A percentile compares a stretch with the other conserved stretches of the same genome.
phyloP scores from a whole-genome alignment of 2,329 filamentous ascomycete species.

The Knoxdaviesia capensis region DNA sequence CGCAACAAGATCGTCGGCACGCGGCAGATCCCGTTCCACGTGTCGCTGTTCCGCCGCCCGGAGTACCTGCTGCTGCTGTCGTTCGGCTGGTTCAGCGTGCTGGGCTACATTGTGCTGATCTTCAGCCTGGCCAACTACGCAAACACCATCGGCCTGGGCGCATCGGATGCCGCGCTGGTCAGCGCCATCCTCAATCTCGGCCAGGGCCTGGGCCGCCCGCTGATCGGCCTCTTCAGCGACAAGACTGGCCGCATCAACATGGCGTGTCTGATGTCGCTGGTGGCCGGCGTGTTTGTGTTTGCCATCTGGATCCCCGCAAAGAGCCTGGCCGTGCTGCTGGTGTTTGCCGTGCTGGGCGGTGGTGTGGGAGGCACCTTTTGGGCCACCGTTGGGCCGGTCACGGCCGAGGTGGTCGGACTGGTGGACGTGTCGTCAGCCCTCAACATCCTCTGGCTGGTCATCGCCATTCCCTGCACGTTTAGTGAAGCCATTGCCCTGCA shows the following conservation, averaged over 20 bases:
- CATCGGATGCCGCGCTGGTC: conserved; percentile 48
- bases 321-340: conserved; percentile 42
- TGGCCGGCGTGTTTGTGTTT: conserved; percentile 43
- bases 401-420: conserved; percentile 55
- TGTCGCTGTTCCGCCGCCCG: conserved; percentile 33
- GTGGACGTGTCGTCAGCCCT: conserved; percentile 45
- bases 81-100: conserved; percentile 52
- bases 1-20: conserved; percentile 51
- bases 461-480: conserved; percentile 52
- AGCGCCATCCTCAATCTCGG: conserved; percentile 54
- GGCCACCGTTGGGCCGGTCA: conserved; percentile 48
- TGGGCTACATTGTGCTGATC: conserved; percentile 58
- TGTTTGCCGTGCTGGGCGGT: conserved; percentile 54
- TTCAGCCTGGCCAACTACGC: conserved; percentile 62
- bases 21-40: conserved; percentile 47
- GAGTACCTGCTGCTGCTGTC: conserved; percentile 45
- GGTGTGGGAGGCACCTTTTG: conserved; percentile 52
- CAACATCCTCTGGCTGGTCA: conserved; percentile 50
- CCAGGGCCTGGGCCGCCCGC: conserved; percentile 46
- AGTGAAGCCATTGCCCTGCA: conserved; percentile 42
- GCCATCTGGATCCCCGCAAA: conserved; percentile 54
- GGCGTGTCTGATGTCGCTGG: conserved; percentile 41
- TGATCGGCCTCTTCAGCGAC: conserved; percentile 56
- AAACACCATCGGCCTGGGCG: conserved; percentile 41
- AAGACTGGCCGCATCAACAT: conserved; percentile 53